Evolutionary conservation across 805 yeast species (phyloP).

Genomic region (Komagataella kurtzmanii): DNA sequence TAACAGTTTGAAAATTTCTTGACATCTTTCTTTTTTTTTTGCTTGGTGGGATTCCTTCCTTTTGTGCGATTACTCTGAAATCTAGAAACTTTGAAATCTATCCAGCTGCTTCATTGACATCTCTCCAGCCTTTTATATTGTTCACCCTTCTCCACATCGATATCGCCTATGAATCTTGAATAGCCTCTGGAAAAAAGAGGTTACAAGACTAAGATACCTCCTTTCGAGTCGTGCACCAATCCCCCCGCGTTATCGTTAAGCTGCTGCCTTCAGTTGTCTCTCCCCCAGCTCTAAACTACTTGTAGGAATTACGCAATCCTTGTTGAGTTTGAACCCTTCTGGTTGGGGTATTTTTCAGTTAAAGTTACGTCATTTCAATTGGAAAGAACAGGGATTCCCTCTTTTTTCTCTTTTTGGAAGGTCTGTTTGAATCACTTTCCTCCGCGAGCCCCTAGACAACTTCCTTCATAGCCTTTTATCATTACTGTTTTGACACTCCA

Average conservation of each 20-base stretch:
- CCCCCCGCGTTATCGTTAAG: not conserved
- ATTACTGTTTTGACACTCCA: not conserved
- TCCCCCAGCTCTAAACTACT: not conserved
- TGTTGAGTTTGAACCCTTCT: not conserved
- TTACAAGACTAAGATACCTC: not conserved
- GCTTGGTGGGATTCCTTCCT: not conserved
- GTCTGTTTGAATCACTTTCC: not conserved
- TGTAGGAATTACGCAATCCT: not conserved
- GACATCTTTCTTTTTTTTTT: not conserved
- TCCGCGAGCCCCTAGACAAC: not conserved
- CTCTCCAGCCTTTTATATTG: not conserved
- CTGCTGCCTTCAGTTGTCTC: not conserved
- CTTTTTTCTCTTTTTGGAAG: not conserved
- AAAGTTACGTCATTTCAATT: not conserved
- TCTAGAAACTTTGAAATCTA: not conserved
- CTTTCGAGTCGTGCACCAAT: not conserved
- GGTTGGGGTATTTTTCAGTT: not conserved
- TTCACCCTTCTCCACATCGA: not conserved
- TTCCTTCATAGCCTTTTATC: not conserved
- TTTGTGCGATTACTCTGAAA: not conserved
- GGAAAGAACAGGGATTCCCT: not conserved
- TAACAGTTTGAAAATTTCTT: conserved; percentile 4
- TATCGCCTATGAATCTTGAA: not conserved
- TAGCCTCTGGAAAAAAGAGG: not conserved
- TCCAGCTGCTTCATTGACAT: not conserved